A percentile compares a stretch with the other conserved stretches of the same genome.
These are phyloP conservation scores for Lactarius indigo DNA, from an alignment of 768 basidiomycete genomes.

Conservation along the genomic window DNA sequence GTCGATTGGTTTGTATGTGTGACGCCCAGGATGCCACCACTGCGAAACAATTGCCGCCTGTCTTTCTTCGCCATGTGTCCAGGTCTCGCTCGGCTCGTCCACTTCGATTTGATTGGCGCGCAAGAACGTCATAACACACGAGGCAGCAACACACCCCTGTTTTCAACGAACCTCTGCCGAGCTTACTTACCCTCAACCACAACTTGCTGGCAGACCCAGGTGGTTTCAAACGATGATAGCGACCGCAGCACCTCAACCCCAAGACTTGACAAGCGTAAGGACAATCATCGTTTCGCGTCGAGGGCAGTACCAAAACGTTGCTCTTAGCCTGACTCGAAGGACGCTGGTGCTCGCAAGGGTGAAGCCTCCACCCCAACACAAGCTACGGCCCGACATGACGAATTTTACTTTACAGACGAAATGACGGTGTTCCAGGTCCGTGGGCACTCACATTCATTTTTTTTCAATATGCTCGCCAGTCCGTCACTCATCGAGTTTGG, in stretches of 20 bases:
- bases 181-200: not conserved
- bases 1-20: too few species aligned
- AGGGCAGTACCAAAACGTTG: not conserved
- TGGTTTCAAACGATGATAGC: slow-evolving; percentile 7
- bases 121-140: slow-evolving; percentile 10
- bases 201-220: not conserved
- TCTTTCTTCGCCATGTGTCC: too few species aligned
- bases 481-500: not conserved
- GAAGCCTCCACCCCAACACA: slow-evolving; percentile 1
- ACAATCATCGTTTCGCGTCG: not conserved
- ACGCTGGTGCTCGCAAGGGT: not conserved
- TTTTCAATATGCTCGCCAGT: not conserved
- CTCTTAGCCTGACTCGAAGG: not conserved
- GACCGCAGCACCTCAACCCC: not conserved
- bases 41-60: not conserved
- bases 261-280: slow-evolving; percentile 5
- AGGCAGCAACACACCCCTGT: not conserved
- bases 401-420: slow-evolving; percentile 23
- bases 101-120: not conserved
- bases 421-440: slow-evolving; percentile 23
- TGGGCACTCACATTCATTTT: not conserved
- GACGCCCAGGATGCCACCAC: too few species aligned
- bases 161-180: too few species aligned
- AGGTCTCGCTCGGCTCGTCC: not conserved
- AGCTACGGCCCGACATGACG: slow-evolving; percentile 9